phyloP scores from a whole-genome alignment of 805 yeast species.

The Candida ovalis region DNA sequence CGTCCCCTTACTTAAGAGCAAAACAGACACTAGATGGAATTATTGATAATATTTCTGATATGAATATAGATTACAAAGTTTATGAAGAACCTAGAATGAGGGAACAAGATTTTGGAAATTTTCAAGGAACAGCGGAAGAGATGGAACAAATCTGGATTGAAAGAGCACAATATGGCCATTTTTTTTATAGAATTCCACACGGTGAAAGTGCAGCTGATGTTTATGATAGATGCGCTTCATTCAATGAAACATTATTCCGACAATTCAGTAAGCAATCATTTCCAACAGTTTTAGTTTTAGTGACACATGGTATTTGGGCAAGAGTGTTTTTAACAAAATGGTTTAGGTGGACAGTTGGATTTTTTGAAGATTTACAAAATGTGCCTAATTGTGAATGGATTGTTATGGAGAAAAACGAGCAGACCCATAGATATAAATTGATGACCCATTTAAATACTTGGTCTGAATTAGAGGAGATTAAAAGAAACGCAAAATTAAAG shows the following conservation, averaged over 20 bases:
- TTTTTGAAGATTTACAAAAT: conserved; percentile 78
- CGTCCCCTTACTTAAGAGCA: conserved; percentile 84
- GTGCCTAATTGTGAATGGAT: conserved; percentile 82
- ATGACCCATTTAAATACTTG: conserved; percentile 66
- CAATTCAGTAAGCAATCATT: conserved; percentile 68
- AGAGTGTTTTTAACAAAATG: conserved; percentile 91
- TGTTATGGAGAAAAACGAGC: conserved; percentile 61
- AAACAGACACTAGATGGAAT: conserved; percentile 79
- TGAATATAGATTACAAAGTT: conserved; percentile 47
- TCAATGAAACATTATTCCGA: conserved; percentile 81
- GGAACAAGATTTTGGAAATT: conserved; percentile 94
- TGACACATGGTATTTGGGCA: conserved; percentile 93
- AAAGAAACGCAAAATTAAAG: conserved; percentile 20
- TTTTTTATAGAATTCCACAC: conserved; percentile 84
- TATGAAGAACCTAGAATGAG: conserved; percentile 89
- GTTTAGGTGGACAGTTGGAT: conserved; percentile 91
- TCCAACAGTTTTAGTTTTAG: conserved; percentile 79
- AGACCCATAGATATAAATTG: conserved; percentile 49
- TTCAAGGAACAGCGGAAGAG: conserved; percentile 69
- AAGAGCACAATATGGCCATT: conserved; percentile 83
- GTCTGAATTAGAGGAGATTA: conserved; percentile 48
- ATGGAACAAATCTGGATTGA: conserved; percentile 84
- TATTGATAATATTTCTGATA: conserved; percentile 44
- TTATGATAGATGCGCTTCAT: conserved; percentile 84
- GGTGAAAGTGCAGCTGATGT: conserved; percentile 98